Conservation (phyloP, 768 basidiomycete species). For the Lentinula detonsa region DNA sequence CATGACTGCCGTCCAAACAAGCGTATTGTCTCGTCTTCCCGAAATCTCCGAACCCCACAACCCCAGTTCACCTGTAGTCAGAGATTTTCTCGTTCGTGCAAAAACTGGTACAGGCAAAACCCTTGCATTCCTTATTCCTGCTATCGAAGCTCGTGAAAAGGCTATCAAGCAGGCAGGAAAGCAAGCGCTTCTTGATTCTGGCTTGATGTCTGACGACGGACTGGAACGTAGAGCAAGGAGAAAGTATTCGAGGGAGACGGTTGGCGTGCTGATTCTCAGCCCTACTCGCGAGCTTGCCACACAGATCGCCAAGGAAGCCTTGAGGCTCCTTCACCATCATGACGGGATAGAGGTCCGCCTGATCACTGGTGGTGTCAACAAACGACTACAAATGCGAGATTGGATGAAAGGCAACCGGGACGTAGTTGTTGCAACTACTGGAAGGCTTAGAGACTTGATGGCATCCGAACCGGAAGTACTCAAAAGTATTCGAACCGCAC, state of each 20-base stretch:
- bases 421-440: slow-evolving; percentile 88
- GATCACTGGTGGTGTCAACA: slow-evolving; percentile 73
- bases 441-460: slow-evolving; percentile 73
- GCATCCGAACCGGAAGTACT: slow-evolving; percentile 50
- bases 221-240: slow-evolving; percentile 24
- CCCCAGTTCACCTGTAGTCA: slow-evolving; percentile 17
- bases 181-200: slow-evolving; percentile 36
- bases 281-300: slow-evolving; percentile 89
- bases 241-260: slow-evolving; percentile 37
- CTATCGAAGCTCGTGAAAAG: slow-evolving; percentile 69
- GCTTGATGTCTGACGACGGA: slow-evolving; percentile 23
- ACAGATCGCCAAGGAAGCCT: slow-evolving; percentile 83
- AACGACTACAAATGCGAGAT: slow-evolving; percentile 56
- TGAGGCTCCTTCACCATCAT: slow-evolving; percentile 57
- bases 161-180: slow-evolving; percentile 41
- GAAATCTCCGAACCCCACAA: slow-evolving; percentile 51
- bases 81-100: slow-evolving; percentile 82
- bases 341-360: slow-evolving; percentile 62
- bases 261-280: slow-evolving; percentile 77
- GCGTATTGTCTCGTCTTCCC: slow-evolving; percentile 74
- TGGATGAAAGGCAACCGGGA: slow-evolving; percentile 65
- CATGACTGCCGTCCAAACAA: slow-evolving; percentile 81
- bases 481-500: slow-evolving; percentile 44
- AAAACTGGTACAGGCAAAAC: slow-evolving; percentile 91
- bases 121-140: slow-evolving; percentile 81